Conservation (phyloP, 164 flowering plant genomes). For the Piper betle region DNA sequence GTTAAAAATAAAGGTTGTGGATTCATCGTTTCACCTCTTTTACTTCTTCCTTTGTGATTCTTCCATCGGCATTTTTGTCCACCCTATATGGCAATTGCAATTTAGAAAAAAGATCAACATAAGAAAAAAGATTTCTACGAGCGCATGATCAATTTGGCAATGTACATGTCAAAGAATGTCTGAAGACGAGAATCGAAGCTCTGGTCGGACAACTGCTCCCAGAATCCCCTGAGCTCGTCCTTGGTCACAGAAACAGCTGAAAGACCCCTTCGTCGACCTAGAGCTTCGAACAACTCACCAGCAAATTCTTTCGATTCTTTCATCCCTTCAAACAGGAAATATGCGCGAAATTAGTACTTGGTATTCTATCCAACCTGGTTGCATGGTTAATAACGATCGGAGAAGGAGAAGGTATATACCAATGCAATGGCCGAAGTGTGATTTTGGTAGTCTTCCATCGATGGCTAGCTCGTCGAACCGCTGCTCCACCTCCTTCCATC, state of each 20-base stretch:
- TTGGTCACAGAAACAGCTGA: constrained; percentile 20
- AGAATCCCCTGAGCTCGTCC: constrained; percentile 37
- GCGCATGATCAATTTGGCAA: too few species aligned
- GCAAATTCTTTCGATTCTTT: constrained; percentile 51
- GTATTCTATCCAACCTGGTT: too few species aligned
- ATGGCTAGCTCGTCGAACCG: constrained; percentile 28
- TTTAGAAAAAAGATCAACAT: neutral
- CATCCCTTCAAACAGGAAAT: constrained; percentile 30
- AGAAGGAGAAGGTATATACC: constrained; percentile 13
- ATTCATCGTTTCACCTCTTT: constrained; percentile 32
- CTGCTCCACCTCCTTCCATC: constrained; percentile 52
- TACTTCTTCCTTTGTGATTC: constrained; percentile 67
- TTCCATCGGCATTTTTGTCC: constrained; percentile 76
- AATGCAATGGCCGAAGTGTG: constrained; percentile 46
- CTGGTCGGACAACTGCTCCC: constrained; percentile 56
- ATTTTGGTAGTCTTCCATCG: constrained; percentile 27
- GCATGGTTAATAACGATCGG: neutral
- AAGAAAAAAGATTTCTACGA: neutral
- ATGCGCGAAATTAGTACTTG: neutral
- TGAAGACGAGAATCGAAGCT: constrained; percentile 65
- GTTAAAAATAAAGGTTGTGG: neutral
- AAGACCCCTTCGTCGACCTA: constrained; percentile 35
- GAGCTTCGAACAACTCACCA: constrained; percentile 41
- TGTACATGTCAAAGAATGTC: constrained; percentile 62
- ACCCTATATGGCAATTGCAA: constrained; percentile 36